Conservation (phyloP, 2,329 filamentous ascomycete species). For the Thyridium curvatum region DNA sequence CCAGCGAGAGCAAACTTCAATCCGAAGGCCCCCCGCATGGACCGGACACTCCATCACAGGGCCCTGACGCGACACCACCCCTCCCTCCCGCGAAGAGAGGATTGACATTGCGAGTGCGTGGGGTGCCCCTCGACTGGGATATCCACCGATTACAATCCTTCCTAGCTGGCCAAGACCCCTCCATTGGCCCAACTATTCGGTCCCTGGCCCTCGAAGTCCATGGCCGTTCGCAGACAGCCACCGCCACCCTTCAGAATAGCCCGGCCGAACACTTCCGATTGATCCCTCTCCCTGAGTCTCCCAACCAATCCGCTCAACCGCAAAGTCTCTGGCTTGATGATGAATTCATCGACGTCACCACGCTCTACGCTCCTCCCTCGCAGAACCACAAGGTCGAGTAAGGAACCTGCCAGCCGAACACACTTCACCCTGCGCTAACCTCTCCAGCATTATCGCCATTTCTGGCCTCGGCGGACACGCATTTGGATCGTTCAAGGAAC, state of each 20-base stretch:
- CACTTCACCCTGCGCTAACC: too few species aligned
- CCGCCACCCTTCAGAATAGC: not conserved
- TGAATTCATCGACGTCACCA: constrained; percentile 3
- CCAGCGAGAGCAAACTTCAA: too few species aligned
- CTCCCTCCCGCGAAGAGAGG: too few species aligned
- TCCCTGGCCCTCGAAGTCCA: constrained; percentile 4
- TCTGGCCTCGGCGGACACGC: constrained; percentile 18
- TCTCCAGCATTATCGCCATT: not conserved
- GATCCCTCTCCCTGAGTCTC: too few species aligned
- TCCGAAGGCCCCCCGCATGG: too few species aligned
- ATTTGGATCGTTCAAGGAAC: constrained; percentile 22
- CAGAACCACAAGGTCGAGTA: constrained; percentile 4
- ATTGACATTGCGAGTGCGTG: constrained; percentile 4
- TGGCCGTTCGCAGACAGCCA: constrained; percentile 1
- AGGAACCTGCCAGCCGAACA: too few species aligned
- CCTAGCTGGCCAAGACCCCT: constrained; percentile 1
- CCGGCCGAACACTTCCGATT: not conserved
- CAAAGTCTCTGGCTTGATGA: constrained; percentile 1
- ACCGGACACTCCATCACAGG: too few species aligned
- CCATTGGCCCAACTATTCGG: not conserved
- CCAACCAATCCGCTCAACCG: not conserved
- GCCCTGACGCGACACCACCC: too few species aligned
- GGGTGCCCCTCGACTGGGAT: constrained; percentile 3
- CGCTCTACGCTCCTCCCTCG: constrained; percentile 2
- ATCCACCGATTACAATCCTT: not conserved